Base-by-base conservation (phyloP, 2,329 filamentous ascomycete genomes). In the Talaromyces sp. region DNA sequence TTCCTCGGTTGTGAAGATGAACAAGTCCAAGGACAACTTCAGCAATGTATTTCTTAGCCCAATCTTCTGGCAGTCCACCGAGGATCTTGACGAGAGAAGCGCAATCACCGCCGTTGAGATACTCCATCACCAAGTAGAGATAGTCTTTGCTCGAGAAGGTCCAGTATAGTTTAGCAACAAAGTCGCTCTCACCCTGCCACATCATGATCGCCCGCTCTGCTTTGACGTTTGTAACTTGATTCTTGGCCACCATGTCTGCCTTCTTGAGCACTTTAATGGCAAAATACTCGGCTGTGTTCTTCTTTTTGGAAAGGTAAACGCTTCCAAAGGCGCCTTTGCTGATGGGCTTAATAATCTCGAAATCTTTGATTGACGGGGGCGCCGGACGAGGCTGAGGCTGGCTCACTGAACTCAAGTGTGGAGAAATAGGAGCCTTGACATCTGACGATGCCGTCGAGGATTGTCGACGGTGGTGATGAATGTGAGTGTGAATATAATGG, bases 241-340 rank as follows among this genome's bases (percentile, higher is more conserved):
- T 99, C 77, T 99, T 99, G 63, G 94, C 94, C 64, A 99, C 91
- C 94, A 99, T 99, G 80, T 99, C 94, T n/a, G 94, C 92, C 77
- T 99, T 99, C 73, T 97, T 97, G 62, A 99, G 76, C 1, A 97
- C 94, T 72, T 99, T 99, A 79, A 99, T 97, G 10, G 94, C 94
- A 73, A 93, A 99, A 74, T 99, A 99, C 70, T 99, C 94, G 52
- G 92, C 93, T 0, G 95, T 99, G 0, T 91, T 94, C 75, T 97
- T 97, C 82, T 99, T 99, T 79, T 97, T 99, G 0, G 94, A 93
- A 32, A 99, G 79, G 71, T 99, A 99, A 8, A 99, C 94, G 72
- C 94, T 97, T 5, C 94, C 94, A 74, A 99, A 99, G 3, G 94
- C 94, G 55, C 94, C 94, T 76, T 97, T 97, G 77, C 94, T 99